Base-by-base conservation (phyloP, 805 yeast genomes). In the Yarrowia hollandica region DNA sequence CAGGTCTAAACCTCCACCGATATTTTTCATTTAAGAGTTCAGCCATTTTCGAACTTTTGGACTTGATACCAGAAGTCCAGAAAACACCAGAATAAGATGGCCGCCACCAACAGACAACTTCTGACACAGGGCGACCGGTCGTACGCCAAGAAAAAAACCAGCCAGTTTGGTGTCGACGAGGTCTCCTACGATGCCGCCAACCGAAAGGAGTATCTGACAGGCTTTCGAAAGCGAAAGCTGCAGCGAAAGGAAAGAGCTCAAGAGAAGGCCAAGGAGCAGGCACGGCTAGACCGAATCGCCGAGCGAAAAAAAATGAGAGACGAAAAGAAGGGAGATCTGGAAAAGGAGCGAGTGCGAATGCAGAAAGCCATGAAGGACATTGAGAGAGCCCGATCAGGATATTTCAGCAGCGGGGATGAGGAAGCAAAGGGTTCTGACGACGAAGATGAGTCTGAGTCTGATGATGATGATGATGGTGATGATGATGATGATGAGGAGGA, bases 211-310 rank as follows among this genome's bases (percentile, higher is more conserved):
- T 92, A 84, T 71, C 75, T 92, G 64, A 92, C 97, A 2, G 99
- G 99, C 37, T 92, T 92, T 72, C 98, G 94, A 72, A 92, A 92
- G 74, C 81, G 99, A 68, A 92, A 92, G 70, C 70, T 92, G 15
- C 88, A 88, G 68, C 80, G 98, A 71, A 87, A 88, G 73, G 91
- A 90, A 74, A 84, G 85, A 64, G 98, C 97, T 0, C 83, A 82
- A 64, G 88, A 81, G 61, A 83, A 77, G 66, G 81, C 81, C 54
- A 84, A 85, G 65, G 96, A 91, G 69, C 88, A 85, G 68, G 94
- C 86, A 5, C 78, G 91, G 60, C 74, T 82, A 63, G 83, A 83
- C 1, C 81, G 81, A 65, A 77, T 90, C 10, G 95, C 86, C 64
- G 96, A 88, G 68, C 80, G 97, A 61, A 82, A 83, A 64, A 76